Base-by-base conservation (phyloP, 768 basidiomycete species). In the Pulveroboletus sp. region DNA sequence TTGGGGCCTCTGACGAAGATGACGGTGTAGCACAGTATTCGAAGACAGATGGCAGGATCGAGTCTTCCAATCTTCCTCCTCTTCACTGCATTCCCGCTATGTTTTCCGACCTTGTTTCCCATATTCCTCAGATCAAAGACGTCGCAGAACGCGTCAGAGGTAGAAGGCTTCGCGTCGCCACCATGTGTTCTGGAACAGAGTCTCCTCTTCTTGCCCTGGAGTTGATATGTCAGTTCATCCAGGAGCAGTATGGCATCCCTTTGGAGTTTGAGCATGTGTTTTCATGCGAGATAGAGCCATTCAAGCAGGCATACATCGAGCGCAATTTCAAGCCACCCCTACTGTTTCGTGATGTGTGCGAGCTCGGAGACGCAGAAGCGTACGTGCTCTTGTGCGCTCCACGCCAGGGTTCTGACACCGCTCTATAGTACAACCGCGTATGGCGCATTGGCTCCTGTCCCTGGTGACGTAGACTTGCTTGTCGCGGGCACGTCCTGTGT, bases 181-280 rank as follows among this genome's bases (percentile, higher is more conserved):
- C 94, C 10, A 97, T 97, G 94, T 96, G 88, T 69, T 95, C 93
- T 37, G 94, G 94, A 24, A 97, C 94, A 6, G 94, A 97, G 63
- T 92, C 91, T 2, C 94, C 94, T 44, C 78, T 97, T 21, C 82
- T 96, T 32, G 94, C 94, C 12, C 75, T 97, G 40, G 85, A 89
- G 28, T 71, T 94, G 52, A 90, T 96, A 39, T 83, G 84, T 49
- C 81, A 85, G 51, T 80, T 85, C 5, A 79, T 95, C 56, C 69
- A 80, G 28, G 81, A 84, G 28, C 85, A 85, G 57, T 80, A 82
- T 57, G 78, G 73, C 3, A 58, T 86, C 46, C 71, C 76, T 2
- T 70, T 96, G 49, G 78, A 85, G 24, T 74, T 92, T 45, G 88
- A 94, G 66, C 93, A 96, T 68, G 90, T 94, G 39, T 95, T 96